phyloP scores from a whole-genome alignment of 1,139 yeast species.

The Yamadazyma buinensis region DNA sequence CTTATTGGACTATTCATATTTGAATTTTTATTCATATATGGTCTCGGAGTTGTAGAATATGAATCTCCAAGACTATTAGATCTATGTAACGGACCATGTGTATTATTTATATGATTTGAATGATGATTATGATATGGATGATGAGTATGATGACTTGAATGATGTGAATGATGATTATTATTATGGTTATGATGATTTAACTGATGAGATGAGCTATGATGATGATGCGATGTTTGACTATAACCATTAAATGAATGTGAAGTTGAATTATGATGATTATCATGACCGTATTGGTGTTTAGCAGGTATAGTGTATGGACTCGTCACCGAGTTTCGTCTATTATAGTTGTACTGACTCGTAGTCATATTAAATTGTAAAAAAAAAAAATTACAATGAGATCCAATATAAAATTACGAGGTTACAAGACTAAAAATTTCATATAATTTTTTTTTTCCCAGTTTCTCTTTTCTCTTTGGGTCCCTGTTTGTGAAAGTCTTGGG shows the following conservation, averaged over 20 bases:
- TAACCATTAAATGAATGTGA: conserved; percentile 6
- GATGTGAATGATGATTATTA: conserved; percentile 1
- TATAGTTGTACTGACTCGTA: conserved; percentile 28
- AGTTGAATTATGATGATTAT: too few relatives aligned
- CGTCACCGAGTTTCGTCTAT: conserved; percentile 27
- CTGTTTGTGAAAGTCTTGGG: too few relatives aligned
- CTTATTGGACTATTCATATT: too few relatives aligned
- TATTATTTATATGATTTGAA: too few relatives aligned
- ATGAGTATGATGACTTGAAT: conserved; percentile 2
- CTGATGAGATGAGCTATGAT: not conserved
- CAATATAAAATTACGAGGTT: not conserved
- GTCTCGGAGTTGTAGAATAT: too few relatives aligned
- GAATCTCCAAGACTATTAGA: too few relatives aligned
- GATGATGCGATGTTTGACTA: not conserved
- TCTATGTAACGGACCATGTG: too few relatives aligned
- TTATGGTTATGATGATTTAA: not conserved
- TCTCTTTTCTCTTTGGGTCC: too few relatives aligned
- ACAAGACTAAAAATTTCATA: too few relatives aligned
- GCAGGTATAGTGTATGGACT: conserved; percentile 33
- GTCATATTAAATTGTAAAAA: too few relatives aligned
- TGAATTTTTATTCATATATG: too few relatives aligned
- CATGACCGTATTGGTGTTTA: conserved; percentile 20
- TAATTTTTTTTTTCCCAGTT: too few relatives aligned
- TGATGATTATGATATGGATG: conserved; percentile 2
- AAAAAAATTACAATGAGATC: not conserved